Evolutionary conservation across 805 yeast species (phyloP), one percentile per base, ranked within the genome.

Genomic region (Candida ponderosae): DNA sequence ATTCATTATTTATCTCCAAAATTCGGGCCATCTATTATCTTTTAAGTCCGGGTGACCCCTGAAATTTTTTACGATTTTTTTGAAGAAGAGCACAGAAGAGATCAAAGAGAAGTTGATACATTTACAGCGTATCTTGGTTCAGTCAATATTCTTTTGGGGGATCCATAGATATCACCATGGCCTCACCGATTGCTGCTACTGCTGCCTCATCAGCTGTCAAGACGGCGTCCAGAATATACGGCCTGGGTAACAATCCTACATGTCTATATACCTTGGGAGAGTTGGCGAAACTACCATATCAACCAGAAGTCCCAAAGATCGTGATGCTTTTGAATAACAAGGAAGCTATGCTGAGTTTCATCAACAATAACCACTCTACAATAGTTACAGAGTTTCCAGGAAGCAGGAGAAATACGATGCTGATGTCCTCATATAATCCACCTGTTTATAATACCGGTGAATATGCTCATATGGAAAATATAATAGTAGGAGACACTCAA

Each of bases 401-500:
- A 3, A 21, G 8, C 24, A 33, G 38, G 38, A 18, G 32, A 16
- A 41, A 37, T 11, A 39, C 37, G 4, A 59, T 54, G 37, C 51
- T 53, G 28, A 47, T 54, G 61, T 62, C 63, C 13, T 48, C 62
- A 4, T 48, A 50, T 47, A 40, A 47, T 17, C 45, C 65, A 35
- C 54, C 64, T 14, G 45, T 45, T 7, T 47, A 49, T 31, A 51
- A 63, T 37, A 40, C 57, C 14, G 62, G 57, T 17, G 47, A 48
- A 18, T 19, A 42, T n/a, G 56, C 60, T 2, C 38, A 46, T 1
- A 70, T 79, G 20, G 59, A 62, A 2, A 68, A 78, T 46, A 48
- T 87, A 39, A 64, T 87, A 1, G 68, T 86, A 5, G 60, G 85
- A 16, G 82, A 86, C 8, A 81, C 79, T 51, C 67, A 81, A 0